These are phyloP conservation scores for Dacryopinax spathularia DNA, from an alignment of 768 basidiomycete species.

Conservation along the genomic window DNA sequence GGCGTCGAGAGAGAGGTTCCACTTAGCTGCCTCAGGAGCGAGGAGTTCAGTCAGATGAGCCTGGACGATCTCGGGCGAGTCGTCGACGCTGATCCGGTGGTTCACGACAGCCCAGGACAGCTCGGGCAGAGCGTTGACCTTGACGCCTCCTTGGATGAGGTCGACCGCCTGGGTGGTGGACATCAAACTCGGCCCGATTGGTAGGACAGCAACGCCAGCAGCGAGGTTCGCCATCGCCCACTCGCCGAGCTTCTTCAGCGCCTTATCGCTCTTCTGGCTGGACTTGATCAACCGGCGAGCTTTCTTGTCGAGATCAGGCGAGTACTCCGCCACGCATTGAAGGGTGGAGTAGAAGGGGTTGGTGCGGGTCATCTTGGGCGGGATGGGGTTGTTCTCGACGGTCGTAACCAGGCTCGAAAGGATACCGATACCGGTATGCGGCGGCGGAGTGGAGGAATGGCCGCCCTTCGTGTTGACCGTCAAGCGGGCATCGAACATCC, in stretches of 20 bases:
- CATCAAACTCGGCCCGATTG: constrained; percentile 32
- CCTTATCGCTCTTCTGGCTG: constrained; percentile 36
- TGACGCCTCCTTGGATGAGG: constrained; percentile 34
- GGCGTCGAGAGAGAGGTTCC: constrained; percentile 45
- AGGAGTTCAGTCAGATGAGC: constrained; percentile 33
- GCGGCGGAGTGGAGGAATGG: constrained; percentile 72
- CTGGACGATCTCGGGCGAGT: constrained; percentile 32
- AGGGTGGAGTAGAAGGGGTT: constrained; percentile 46
- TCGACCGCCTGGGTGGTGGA: constrained; percentile 71
- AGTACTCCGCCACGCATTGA: constrained; percentile 55
- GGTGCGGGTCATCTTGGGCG: constrained; percentile 27
- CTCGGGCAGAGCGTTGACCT: constrained; percentile 70
- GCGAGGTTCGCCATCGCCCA: constrained; percentile 19
- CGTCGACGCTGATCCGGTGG: constrained; percentile 37
- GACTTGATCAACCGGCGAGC: constrained; percentile 36
- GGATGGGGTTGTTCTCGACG: constrained; percentile 49
- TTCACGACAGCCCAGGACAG: constrained; percentile 54
- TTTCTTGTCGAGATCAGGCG: constrained; percentile 35
- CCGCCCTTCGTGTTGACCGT: constrained; percentile 60
- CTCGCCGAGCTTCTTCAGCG: constrained; percentile 38
- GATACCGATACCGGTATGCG: constrained; percentile 69
- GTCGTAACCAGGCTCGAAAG: constrained; percentile 54
- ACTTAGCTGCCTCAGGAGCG: constrained; percentile 33
- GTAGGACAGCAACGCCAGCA: constrained; percentile 19
- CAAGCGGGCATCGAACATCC: constrained; percentile 49